Evolutionary conservation across 1,284 basidiomycete species (phyloP).

Genomic region (Waitea zeae): DNA sequence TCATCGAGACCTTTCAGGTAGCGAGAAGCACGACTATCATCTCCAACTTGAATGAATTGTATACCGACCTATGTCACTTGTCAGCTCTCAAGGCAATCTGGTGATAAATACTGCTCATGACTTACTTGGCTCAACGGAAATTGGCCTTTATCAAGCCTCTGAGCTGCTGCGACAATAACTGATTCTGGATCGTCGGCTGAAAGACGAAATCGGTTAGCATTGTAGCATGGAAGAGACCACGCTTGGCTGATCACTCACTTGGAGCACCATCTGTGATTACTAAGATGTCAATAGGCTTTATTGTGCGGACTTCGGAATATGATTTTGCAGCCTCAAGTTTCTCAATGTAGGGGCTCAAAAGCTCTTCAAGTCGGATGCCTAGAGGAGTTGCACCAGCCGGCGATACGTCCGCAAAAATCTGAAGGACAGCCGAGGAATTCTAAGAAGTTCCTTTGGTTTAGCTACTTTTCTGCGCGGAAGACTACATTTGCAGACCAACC

Average conservation of each 20-base stretch:
- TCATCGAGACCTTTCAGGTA: constrained; percentile 32
- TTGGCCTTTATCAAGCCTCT: constrained; percentile 25
- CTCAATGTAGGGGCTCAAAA: constrained; percentile 27
- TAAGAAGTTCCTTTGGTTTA: too few relatives aligned
- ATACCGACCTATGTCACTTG: constrained; percentile 32
- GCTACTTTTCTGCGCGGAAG: too few relatives aligned
- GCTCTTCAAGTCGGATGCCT: constrained; percentile 25
- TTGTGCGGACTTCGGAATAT: constrained; percentile 12
- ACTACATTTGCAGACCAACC: too few relatives aligned
- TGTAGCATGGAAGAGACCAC: constrained; percentile 1
- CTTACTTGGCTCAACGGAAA: constrained; percentile 36
- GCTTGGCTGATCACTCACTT: constrained; percentile 18
- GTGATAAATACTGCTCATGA: neutral
- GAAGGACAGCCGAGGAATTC: too few relatives aligned
- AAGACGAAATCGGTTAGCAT: too few relatives aligned
- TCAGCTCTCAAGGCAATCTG: neutral
- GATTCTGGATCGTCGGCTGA: constrained; percentile 31
- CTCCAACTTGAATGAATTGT: constrained; percentile 46
- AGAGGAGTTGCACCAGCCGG: constrained; percentile 31
- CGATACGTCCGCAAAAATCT: constrained; percentile 22
- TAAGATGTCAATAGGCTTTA: constrained; percentile 43
- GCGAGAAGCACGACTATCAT: constrained; percentile 21
- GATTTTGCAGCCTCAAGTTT: constrained; percentile 20
- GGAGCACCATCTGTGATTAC: constrained; percentile 45
- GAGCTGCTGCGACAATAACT: constrained; percentile 29